Base-by-base conservation (phyloP, 2,329 filamentous ascomycete genomes). In the Thielaviopsis musarum region DNA sequence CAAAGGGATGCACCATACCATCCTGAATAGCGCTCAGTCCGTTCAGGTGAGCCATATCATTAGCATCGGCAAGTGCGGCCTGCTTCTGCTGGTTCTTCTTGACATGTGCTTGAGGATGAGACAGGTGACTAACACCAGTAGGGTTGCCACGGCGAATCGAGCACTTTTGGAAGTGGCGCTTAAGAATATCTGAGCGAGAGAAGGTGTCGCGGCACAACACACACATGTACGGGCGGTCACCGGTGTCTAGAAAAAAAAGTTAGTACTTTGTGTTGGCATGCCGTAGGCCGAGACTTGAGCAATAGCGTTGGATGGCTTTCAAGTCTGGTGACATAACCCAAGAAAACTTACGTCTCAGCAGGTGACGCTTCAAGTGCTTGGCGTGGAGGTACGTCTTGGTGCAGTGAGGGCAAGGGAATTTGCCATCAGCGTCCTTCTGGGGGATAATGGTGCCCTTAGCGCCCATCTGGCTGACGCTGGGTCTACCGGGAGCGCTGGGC, bases 101-200 rank as follows among this genome's bases (percentile, higher is more conserved):
- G 68, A 93, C 79, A 72, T 94, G 88, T 64, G 88, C 87, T 72
- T 91, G 87, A 41, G 90, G 88, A 73, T 96, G 90, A 66, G 91
- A 94, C 72, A 98, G 74, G 75, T 98, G 93, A 69, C 88, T 95
- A 64, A 89, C 89, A 66, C 91, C 91, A 17, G 90, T 95, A 59
- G 93, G 91, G 73, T 97, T 97, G 61, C 93, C 93, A 69, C 93
- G 85, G 67, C 93, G 85, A 65, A 96, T 89, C 48, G 93, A 96
- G 75, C 93, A 98, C 77, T 98, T 98, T 73, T 96, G 91, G 74
- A 97, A 98, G 75, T 98, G 93, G 65, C 93, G 88, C 78, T 98
- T 98, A 67, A 98, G 76, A 65, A 98, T 97, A 70, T 98, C 93
- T 78, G 90, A 95, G 71, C 93, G 85, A 55, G 89, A 95, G 74